Percentiles rank a stretch among this genome's conserved stretches.
Evolutionary conservation across 2,329 filamentous ascomycete genomes (phyloP).

Genomic region (Tolypocladium guangdongense): DNA sequence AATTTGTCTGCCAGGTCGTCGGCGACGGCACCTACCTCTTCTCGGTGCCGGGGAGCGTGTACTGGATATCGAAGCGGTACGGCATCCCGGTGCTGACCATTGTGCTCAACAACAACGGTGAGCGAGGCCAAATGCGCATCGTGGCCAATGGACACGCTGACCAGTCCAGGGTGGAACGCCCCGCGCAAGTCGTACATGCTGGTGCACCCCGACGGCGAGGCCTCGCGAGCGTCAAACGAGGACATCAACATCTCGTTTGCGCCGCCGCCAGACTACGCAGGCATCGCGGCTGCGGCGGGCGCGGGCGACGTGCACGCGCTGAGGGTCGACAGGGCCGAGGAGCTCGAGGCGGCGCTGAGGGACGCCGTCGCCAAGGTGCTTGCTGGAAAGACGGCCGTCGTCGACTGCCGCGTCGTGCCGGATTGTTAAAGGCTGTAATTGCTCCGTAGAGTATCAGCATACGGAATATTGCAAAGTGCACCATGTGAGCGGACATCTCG

Average conservation of each 20-base stretch:
- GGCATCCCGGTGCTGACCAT: conserved; percentile 35
- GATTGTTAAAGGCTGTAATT: not conserved
- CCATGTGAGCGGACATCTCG: no score
- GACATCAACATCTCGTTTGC: conserved; percentile 6
- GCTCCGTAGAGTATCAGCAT: no score
- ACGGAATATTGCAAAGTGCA: no score
- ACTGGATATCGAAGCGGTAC: conserved; percentile 37
- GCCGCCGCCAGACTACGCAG: conserved; percentile 5
- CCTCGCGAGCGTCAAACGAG: conserved; percentile 3
- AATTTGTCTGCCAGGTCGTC: conserved; percentile 36
- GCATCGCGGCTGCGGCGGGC: conserved; percentile 3
- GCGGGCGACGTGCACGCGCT: conserved; percentile 3
- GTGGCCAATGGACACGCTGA: not conserved
- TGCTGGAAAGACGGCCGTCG: not conserved
- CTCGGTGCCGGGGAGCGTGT: conserved; percentile 32
- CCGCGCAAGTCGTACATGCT: conserved; percentile 5
- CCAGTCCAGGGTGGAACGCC: conserved; percentile 5
- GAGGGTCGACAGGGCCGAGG: conserved; percentile 1
- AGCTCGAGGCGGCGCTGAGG: conserved; percentile 2
- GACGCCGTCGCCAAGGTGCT: conserved; percentile 4
- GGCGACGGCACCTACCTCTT: conserved; percentile 40
- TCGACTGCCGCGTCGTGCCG: not conserved
- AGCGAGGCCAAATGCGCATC: not conserved
- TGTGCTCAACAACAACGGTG: conserved; percentile 37
- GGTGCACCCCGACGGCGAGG: conserved; percentile 3